Percentiles rank a stretch among this genome's conserved stretches.
Evolutionary conservation across 805 yeast species (phyloP).

Genomic region (Candida patagonica): DNA sequence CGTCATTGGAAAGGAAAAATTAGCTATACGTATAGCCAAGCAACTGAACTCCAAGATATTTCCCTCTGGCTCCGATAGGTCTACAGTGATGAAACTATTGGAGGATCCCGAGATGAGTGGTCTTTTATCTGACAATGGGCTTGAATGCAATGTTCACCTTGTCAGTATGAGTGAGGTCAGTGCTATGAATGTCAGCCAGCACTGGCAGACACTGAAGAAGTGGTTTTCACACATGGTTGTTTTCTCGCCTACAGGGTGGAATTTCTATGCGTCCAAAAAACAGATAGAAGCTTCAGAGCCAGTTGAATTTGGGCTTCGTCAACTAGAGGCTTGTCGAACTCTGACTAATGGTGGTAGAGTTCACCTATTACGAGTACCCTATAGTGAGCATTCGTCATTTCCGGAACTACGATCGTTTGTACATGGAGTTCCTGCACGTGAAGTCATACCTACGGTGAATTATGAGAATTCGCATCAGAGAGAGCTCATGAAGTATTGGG

Average conservation of each 20-base stretch:
- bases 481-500: constrained; percentile 7
- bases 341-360: constrained; percentile 22
- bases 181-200: constrained; percentile 34
- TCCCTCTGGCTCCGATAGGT: constrained; percentile 38
- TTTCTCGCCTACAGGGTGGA: constrained; percentile 88
- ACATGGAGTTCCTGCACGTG: constrained; percentile 37
- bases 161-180: constrained; percentile 54
- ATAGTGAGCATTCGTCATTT: constrained; percentile 90
- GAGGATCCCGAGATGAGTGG: constrained; percentile 34
- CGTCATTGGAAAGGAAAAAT: constrained; percentile 83
- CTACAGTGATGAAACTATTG: constrained; percentile 37
- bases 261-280: constrained; percentile 33
- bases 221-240: constrained; percentile 59
- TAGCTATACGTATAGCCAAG: constrained; percentile 47
- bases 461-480: constrained; percentile 3
- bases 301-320: constrained; percentile 9
- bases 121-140: constrained; percentile 38
- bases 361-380: constrained; percentile 62
- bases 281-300: constrained; percentile 12
- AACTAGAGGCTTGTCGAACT: constrained; percentile 18
- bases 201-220: constrained; percentile 39
- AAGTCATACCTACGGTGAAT: constrained; percentile 72
- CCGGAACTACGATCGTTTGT: constrained; percentile 67
- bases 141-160: constrained; percentile 53
- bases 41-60: constrained; percentile 27